Percentiles rank a stretch among this genome's conserved stretches.
Evolutionary conservation across 2,329 filamentous ascomycete species (phyloP).

Genomic region (Calonectria hawksworthii): DNA sequence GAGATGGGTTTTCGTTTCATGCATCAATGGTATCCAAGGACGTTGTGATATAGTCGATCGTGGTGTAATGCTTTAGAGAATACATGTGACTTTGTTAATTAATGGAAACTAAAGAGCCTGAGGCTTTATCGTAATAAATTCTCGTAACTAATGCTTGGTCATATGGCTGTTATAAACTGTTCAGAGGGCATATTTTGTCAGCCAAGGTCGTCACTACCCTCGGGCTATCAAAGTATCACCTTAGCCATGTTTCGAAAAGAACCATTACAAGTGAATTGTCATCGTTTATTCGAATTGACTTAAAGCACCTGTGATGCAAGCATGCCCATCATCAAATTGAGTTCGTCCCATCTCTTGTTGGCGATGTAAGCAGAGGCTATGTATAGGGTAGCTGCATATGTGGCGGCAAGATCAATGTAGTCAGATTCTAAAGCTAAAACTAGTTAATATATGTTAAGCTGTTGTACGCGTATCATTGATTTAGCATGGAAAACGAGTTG

Average conservation of each 20-base stretch:
- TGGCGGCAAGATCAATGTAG: neutral
- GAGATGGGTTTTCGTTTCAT: neutral
- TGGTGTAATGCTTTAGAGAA: neutral
- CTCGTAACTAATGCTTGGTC: neutral
- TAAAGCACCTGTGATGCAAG: neutral
- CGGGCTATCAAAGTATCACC: too few relatives aligned
- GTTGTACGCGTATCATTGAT: neutral
- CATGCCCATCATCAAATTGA: neutral
- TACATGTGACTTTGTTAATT: neutral
- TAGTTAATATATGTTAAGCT: neutral
- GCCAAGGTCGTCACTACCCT: too few relatives aligned
- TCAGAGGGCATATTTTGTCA: too few relatives aligned
- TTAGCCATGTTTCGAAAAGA: too few relatives aligned
- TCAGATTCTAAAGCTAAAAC: neutral
- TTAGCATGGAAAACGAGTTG: neutral
- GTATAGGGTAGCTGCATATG: neutral
- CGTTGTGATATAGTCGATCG: neutral
- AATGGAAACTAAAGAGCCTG: neutral
- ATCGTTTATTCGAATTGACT: neutral
- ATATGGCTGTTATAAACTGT: too few relatives aligned
- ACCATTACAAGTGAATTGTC: too few relatives aligned
- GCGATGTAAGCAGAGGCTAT: neutral
- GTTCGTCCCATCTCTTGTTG: neutral
- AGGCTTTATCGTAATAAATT: neutral
- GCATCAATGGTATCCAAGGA: neutral